Evolutionary conservation across 495 filamentous ascomycete genomes (phyloP).

Genomic region (Aspergillus funiculosus): DNA sequence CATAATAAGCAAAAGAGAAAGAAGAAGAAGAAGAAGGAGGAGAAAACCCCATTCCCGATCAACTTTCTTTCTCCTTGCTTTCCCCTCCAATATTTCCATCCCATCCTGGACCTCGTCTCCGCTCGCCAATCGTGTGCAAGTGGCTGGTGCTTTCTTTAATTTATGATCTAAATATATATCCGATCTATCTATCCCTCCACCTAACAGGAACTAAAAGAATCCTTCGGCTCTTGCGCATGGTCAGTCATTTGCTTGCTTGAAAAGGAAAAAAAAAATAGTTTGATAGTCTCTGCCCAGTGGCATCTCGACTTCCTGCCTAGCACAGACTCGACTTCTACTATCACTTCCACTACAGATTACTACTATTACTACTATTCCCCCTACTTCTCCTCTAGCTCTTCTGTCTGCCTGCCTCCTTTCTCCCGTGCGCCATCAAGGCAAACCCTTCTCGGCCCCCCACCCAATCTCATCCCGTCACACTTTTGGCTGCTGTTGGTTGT

Average conservation of each 20-base stretch:
- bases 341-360: neutral
- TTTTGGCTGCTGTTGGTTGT: conserved; percentile 12
- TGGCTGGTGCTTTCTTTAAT: conserved; percentile 16
- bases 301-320: conserved; percentile 6
- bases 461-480: conserved; percentile 11
- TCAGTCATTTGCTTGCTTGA: conserved; percentile 11
- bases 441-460: conserved; percentile 1
- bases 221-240: conserved; percentile 15
- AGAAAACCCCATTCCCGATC: conserved; percentile 4
- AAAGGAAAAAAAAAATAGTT: too few relatives aligned
- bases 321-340: neutral
- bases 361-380: conserved; percentile 1
- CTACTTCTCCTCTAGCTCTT: neutral
- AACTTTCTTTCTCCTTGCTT: neutral
- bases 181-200: conserved; percentile 22
- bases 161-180: conserved; percentile 26
- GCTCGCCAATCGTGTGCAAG: conserved; percentile 7
- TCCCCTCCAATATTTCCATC: neutral
- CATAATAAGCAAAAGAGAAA: neutral
- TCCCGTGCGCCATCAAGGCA: too few relatives aligned
- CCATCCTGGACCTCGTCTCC: too few relatives aligned
- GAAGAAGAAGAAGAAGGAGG: too few relatives aligned
- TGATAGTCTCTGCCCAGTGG: conserved; percentile 1
- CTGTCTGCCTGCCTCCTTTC: too few relatives aligned
- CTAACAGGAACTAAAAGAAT: conserved; percentile 10